Base-by-base conservation (phyloP, 2,329 filamentous ascomycete genomes). In the Aspergillus ochraceoroseus region DNA sequence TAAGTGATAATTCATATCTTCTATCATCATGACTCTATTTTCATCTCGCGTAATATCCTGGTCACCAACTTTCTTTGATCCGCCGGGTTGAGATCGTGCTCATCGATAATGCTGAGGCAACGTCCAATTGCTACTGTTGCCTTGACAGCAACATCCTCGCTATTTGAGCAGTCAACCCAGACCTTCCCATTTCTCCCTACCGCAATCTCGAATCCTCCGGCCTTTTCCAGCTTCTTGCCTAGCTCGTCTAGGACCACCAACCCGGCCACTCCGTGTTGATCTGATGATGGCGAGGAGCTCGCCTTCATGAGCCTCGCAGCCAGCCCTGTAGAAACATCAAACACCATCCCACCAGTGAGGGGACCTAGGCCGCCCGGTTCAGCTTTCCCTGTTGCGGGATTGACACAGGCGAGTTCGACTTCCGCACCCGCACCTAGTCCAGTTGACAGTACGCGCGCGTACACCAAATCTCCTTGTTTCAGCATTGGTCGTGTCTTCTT, bases 151-250 rank as follows among this genome's bases (percentile, higher is more conserved):
- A 46, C 51, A 19, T 66, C 62, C 47, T 73, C 83, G 18, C 83
- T 85, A 42, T 66, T 64, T 4, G 66, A 65, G 51, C 84, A 88
- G 58, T 90, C 82, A 9, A 96, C 85, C 88, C 92, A 96, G 14
- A 96, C 77, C 62, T 80, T 83, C 27, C 92, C 92, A 64, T 98
- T 98, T 57, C 87, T 79, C 12, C 92, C 92, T 6, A 95, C 85
- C 0, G 90, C 90, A 44, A 94, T 85, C 71, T 98, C 92, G 62
- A 96, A 98, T 13, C 85, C 81, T 13, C 68, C 69, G 2, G 61
- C 52, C 28, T 58, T 57, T 44, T 68, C 65, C 9, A 95, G 66
- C 38, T 87, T 90, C 43, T 82, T 81, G 2, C 83, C 89, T 9
- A 96, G 68, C 58, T 87, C 85, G 48, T 94, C 86, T 41, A 96